These are phyloP conservation scores for Nitzschia putrida DNA, from an alignment of 108 stramenopile genomes.

Conservation along the genomic window DNA sequence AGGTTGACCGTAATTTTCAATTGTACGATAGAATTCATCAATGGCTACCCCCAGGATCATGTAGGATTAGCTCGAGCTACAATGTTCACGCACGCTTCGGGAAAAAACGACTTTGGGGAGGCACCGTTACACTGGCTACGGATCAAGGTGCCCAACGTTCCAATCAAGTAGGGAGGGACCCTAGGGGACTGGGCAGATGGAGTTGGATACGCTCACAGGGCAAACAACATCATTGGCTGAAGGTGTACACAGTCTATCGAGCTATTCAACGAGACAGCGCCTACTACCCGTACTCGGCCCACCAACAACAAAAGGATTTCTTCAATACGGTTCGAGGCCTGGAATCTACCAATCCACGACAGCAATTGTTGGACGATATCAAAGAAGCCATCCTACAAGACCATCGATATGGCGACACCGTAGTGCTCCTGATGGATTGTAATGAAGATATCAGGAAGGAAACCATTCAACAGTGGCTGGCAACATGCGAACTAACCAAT, in stretches of 20 bases:
- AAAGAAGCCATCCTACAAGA: background rate
- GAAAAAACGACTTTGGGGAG: background rate
- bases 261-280: background rate
- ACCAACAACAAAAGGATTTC: background rate
- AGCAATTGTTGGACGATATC: background rate
- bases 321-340: background rate
- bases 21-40: background rate
- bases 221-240: background rate
- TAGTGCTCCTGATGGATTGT: background rate
- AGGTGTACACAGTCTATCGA: background rate
- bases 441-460: background rate
- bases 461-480: background rate
- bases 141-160: background rate
- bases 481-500: background rate
- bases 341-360: background rate
- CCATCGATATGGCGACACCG: background rate
- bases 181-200: background rate
- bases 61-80: background rate
- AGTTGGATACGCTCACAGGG: background rate
- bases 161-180: background rate
- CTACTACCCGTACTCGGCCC: background rate
- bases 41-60: background rate
- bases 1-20: background rate
- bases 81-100: background rate
- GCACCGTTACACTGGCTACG: background rate